Evolutionary conservation across 1,139 yeast species (phyloP), one percentile per base, ranked within the genome.

Genomic region (Meyerozyma athensensis): DNA sequence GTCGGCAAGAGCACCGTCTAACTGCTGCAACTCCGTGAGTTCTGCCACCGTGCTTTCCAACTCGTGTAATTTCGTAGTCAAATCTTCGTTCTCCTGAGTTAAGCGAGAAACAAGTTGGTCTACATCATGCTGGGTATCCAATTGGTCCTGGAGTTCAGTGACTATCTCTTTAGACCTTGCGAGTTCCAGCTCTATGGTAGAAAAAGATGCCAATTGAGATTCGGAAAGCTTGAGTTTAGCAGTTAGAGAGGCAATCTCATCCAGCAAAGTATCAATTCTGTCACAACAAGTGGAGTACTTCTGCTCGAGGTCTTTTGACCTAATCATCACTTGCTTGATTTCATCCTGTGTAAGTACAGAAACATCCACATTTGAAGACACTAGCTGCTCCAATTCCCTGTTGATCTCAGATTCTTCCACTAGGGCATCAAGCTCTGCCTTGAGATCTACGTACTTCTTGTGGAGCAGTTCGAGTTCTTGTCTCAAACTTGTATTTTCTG

Each of bases 1-100:
- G 10, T 68, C 72, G 42, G 84, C 92, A n/a, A 86, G 61, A 44
- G 81, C 81, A 38, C 67, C 74, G 41, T 79, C 82, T 13, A 85
- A 57, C 33, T 72, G 77, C 42, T 74, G 78, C 17, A 84, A 54
- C 39, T 79, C 80, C 36, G 74, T 80, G 28, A 82, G 61, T 42
- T 85, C 89, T 4, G 65, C 65, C 1, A 82, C 61, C 0, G 76
- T 67, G 2, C 44, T 52, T 33, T 66, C 59, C 28, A 80, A 57
- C 13, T 53, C 54, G 2, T 51, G 50, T 12, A 78, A 61, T 36
- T 70, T 61, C 17, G 58, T 63, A 8, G 50, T 53, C 17, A 81
- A 59, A 16, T 59, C 68, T 10, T 74, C 61, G 46, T 83, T 84
- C 43, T 80, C 72, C 5, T 64, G 58, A 0, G 83, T 77, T 36